Evolutionary conservation across 78 protist species (phyloP).

Genomic region (Planoprotostelium fungivorum): DNA sequence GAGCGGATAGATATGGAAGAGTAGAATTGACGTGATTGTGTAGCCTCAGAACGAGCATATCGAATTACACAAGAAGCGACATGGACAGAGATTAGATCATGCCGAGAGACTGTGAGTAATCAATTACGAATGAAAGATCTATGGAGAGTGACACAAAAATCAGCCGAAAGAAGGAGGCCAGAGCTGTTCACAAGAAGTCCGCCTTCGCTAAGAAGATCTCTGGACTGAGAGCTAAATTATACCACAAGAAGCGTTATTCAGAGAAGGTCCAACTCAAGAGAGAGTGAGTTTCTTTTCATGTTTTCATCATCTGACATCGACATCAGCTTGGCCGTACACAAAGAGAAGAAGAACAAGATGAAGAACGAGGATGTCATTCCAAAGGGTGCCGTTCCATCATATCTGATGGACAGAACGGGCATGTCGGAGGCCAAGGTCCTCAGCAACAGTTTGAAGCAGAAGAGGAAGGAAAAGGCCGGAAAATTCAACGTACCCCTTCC

Average conservation of each 20-base stretch:
- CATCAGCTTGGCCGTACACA: slow-evolving; percentile 83
- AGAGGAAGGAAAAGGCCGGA: slow-evolving; percentile 99
- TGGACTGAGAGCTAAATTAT: slow-evolving; percentile 94
- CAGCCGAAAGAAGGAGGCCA: slow-evolving; percentile 94
- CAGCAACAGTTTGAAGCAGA: slow-evolving; percentile 96
- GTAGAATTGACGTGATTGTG: background rate
- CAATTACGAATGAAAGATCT: background rate
- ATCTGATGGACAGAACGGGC: slow-evolving; percentile 93
- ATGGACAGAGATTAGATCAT: slow-evolving; percentile 91
- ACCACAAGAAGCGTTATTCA: slow-evolving; percentile 83
- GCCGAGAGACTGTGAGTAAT: slow-evolving; percentile 82
- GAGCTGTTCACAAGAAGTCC: slow-evolving; percentile 80
- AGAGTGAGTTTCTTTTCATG: slow-evolving; percentile 32
- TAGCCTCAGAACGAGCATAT: slow-evolving; percentile 95
- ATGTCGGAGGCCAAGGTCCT: slow-evolving; percentile 93
- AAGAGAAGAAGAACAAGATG: slow-evolving; percentile 83
- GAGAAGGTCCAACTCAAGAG: slow-evolving; percentile 96
- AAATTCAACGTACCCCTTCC: slow-evolving; percentile 99
- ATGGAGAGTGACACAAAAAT: background rate
- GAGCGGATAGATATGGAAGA: background rate
- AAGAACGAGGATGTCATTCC: slow-evolving; percentile 70
- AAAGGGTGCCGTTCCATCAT: slow-evolving; percentile 97
- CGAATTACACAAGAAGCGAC: slow-evolving; percentile 91
- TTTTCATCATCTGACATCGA: background rate
- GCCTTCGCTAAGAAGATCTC: slow-evolving; percentile 81